These are phyloP conservation scores for Linnemannia schmuckeri DNA, from an alignment of 192 early-diverging fungal species.

Conservation along the genomic window DNA sequence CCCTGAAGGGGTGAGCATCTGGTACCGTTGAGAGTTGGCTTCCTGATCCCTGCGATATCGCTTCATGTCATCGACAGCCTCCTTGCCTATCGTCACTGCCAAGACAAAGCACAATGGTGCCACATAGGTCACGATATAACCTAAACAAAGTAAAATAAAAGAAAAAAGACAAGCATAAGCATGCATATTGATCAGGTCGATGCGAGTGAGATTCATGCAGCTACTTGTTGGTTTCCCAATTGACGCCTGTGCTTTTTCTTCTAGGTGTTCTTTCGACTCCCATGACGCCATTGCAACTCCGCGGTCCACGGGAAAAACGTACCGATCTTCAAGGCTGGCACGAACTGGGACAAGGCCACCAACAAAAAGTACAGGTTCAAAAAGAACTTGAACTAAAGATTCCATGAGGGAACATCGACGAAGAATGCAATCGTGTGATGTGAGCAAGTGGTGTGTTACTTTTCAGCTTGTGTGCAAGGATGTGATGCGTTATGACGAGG, in stretches of 20 bases:
- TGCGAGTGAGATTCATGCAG: slow-evolving; percentile 3
- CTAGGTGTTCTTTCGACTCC: not conserved
- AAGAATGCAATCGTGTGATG: not conserved
- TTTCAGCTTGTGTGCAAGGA: not conserved
- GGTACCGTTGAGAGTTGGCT: slow-evolving; percentile 90
- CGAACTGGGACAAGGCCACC: slow-evolving; percentile 93
- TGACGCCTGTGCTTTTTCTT: slow-evolving; percentile 5
- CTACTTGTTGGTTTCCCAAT: not conserved
- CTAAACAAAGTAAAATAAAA: slow-evolving; percentile 52
- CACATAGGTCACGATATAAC: slow-evolving; percentile 92
- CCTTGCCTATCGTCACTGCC: slow-evolving; percentile 91
- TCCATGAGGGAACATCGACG: not conserved
- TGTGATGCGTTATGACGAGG: not conserved
- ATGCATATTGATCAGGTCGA: not conserved
- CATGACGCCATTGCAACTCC: slow-evolving; percentile 7
- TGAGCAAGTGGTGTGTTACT: not conserved
- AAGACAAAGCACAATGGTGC: slow-evolving; percentile 95
- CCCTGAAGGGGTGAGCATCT: slow-evolving; percentile 65
- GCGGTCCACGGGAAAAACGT: slow-evolving; percentile 22
- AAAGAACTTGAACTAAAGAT: slow-evolving; percentile 89
- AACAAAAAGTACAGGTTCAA: slow-evolving; percentile 96
- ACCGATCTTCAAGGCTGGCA: slow-evolving; percentile 88
- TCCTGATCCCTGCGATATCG: slow-evolving; percentile 86
- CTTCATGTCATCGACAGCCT: slow-evolving; percentile 90
- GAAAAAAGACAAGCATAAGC: not conserved